Evolutionary conservation across 768 basidiomycete species (phyloP), one percentile per base, ranked within the genome.

Genomic region (Chalciporus piperatus): DNA sequence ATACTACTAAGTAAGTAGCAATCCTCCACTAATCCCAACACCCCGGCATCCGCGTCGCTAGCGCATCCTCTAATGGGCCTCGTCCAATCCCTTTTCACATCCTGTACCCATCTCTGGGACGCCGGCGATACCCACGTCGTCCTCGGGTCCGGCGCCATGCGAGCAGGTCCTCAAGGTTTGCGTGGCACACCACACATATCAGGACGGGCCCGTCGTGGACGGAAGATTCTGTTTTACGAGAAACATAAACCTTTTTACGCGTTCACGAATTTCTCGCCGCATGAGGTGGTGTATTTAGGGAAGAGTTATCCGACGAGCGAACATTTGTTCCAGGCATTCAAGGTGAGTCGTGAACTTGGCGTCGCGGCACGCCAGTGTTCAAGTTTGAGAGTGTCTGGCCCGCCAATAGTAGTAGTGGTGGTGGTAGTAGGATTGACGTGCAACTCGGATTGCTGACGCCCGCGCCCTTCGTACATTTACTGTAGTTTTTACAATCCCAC

Each of bases 291-390:
- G 16, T 84, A 86, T 58, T 74, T 80, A 20, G 80, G 81, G 17
- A 83, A 81, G 60, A 71, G 70, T 38, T 89, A 88, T 57, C 84
- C 85, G 0, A 89, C 87, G 7, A 85, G 84, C 63, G 87, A 88
- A 59, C 87, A 89, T 65, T 76, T 89, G 17, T 88, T 87, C 58
- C 86, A 88, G 59, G 85, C 87, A 0, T 83, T 86, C 72, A 88
- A 87, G 67, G 84, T 81, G 49, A n/a, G 64, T 40, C 23, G 16
- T 40, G 25, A 25, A n/a, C n/a, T n/a, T n/a, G n/a, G n/a, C n/a
- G n/a, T n/a, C n/a, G n/a, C n/a, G n/a, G n/a, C n/a, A n/a, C n/a
- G n/a, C n/a, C n/a, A n/a, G n/a, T n/a, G n/a, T n/a, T n/a, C n/a
- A n/a, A n/a, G n/a, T n/a, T n/a, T n/a, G n/a, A n/a, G n/a, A n/a